Percentiles rank a stretch among this genome's conserved stretches.
Evolutionary conservation across 441 rosid species (phyloP).

Genomic region (Aleurites moluccanus): DNA sequence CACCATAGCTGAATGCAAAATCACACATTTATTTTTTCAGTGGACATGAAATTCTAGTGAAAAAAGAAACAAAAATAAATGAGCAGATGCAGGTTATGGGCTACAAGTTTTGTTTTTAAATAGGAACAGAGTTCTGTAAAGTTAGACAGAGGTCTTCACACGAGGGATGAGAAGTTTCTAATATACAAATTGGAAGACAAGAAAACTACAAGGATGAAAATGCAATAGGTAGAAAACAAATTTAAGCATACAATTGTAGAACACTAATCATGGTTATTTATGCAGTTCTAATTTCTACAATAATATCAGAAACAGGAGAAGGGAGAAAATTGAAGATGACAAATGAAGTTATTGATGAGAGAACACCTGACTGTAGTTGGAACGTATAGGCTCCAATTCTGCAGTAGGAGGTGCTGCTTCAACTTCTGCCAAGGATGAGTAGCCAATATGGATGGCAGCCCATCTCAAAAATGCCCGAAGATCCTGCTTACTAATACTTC

Average conservation of each 20-base stretch:
- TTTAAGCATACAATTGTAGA: not conserved
- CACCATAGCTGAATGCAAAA: not conserved
- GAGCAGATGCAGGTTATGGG: not conserved
- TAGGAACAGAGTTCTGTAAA: not conserved
- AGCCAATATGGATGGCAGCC: slow-evolving; percentile 89
- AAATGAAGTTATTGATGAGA: not conserved
- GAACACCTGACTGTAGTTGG: slow-evolving; percentile 81
- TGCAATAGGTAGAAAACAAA: not conserved
- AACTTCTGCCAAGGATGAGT: slow-evolving; percentile 79
- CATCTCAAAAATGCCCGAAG: slow-evolving; percentile 76
- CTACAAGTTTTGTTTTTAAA: not conserved
- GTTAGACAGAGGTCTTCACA: not conserved
- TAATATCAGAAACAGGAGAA: not conserved
- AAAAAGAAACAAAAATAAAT: not conserved
- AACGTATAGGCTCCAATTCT: slow-evolving; percentile 91
- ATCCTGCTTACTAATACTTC: slow-evolving; percentile 93
- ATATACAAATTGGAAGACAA: not conserved
- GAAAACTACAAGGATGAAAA: not conserved
- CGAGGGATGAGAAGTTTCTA: not conserved
- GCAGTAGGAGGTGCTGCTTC: slow-evolving; percentile 99
- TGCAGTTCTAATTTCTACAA: not conserved
- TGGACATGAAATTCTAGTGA: not conserved
- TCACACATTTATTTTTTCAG: not conserved
- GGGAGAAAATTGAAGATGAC: not conserved
- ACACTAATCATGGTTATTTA: not conserved